Evolutionary conservation across 768 basidiomycete genomes (phyloP).

Genomic region (Royoungia palumana): DNA sequence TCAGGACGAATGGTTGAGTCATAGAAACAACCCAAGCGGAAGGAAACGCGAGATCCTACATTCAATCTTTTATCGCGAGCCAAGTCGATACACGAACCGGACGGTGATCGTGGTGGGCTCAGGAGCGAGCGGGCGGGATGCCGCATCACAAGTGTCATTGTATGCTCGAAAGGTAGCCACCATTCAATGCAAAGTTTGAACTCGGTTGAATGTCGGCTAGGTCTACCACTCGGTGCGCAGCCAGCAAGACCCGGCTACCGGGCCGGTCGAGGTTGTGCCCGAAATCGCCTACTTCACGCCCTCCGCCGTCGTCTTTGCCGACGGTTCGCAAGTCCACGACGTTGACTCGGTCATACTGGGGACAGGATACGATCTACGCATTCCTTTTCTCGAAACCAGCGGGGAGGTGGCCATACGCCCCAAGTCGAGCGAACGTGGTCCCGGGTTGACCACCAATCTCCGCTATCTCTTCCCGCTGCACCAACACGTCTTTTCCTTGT

Average conservation of each 20-base stretch:
- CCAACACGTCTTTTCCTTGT: conserved; percentile 50
- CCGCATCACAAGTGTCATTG: conserved; percentile 39
- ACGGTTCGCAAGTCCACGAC: conserved; percentile 38
- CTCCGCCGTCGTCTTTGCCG: conserved; percentile 43
- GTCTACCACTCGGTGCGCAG: conserved; percentile 39
- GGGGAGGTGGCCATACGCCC: conserved; percentile 18
- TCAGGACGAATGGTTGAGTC: conserved; percentile 46
- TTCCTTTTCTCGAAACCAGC: conserved; percentile 46
- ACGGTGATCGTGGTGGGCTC: conserved; percentile 51
- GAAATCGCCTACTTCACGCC: conserved; percentile 49
- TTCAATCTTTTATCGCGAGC: conserved; percentile 51
- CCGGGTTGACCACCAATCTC: conserved; percentile 43
- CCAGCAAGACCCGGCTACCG: conserved; percentile 12
- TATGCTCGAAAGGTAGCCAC: conserved; percentile 40
- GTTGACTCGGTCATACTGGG: conserved; percentile 50
- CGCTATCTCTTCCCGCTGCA: conserved; percentile 56
- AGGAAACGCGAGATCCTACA: conserved; percentile 43
- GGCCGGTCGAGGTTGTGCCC: conserved; percentile 34
- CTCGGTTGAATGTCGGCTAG: conserved; percentile 3
- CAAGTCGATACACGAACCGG: conserved; percentile 39
- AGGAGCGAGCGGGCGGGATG: conserved; percentile 46
- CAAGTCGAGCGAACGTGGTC: conserved; percentile 11
- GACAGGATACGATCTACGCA: conserved; percentile 52
- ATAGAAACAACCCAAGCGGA: conserved; percentile 8
- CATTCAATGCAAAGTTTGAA: too few relatives aligned